Conservation (phyloP, 78 protist genomes). For the Dictyostelium citrinum region DNA sequence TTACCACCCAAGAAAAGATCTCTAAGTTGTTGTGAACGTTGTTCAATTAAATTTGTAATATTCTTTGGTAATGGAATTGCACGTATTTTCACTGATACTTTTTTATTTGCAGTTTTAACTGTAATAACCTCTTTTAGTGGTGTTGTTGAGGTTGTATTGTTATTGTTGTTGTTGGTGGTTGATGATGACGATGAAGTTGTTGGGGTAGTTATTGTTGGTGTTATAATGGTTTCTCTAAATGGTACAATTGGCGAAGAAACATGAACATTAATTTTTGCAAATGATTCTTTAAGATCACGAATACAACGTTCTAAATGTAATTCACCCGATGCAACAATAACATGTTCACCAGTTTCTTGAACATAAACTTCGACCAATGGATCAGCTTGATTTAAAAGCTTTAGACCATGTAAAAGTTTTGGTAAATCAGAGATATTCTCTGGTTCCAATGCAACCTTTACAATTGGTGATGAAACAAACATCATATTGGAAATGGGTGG, state of each 20-base stretch:
- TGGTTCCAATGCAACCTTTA: conserved; percentile 94
- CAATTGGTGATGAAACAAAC: conserved; percentile 89
- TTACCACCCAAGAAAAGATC: conserved; percentile 69
- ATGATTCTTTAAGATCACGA: conserved; percentile 89
- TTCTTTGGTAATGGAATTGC: conserved; percentile 80
- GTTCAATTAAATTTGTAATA: conserved; percentile 70
- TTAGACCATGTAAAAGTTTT: conserved; percentile 85
- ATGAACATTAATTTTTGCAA: conserved; percentile 79
- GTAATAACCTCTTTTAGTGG: background rate
- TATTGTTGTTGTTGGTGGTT: background rate
- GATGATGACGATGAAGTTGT: background rate
- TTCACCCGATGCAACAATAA: conserved; percentile 93
- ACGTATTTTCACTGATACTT: conserved; percentile 41
- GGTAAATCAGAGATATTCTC: conserved; percentile 74
- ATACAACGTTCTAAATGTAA: conserved; percentile 95
- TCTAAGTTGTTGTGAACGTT: conserved; percentile 39
- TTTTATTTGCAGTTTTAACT: conserved; percentile 77
- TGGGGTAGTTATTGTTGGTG: background rate
- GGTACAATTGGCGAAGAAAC: conserved; percentile 94
- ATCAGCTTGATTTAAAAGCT: conserved; percentile 94
- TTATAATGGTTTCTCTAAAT: conserved; percentile 90
- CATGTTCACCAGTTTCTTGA: conserved; percentile 94
- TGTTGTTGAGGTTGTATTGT: conserved; percentile 1
- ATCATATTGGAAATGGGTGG: conserved; percentile 77
- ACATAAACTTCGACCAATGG: conserved; percentile 88